Evolutionary conservation across 2,329 filamentous ascomycete genomes (phyloP).

Genomic region (Ambrosiella xylebori): DNA sequence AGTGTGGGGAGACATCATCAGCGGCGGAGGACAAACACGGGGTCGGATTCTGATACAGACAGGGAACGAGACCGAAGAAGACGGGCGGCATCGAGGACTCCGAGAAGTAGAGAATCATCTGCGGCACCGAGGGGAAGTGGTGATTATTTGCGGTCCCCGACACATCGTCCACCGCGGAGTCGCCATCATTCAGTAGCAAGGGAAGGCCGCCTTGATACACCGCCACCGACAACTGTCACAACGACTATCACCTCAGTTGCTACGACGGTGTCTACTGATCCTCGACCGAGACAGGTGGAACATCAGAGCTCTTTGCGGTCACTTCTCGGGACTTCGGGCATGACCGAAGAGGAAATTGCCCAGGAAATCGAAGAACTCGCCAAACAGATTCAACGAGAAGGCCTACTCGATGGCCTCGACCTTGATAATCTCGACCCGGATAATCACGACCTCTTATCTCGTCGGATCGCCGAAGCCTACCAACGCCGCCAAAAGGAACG

Average conservation of each 20-base stretch:
- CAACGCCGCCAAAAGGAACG: constrained; percentile 51
- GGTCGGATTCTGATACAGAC: constrained; percentile 9
- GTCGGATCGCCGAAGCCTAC: constrained; percentile 80
- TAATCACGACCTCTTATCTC: constrained; percentile 78
- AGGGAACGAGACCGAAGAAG: constrained; percentile 15
- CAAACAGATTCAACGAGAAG: constrained; percentile 74
- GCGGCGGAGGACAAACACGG: constrained; percentile 7
- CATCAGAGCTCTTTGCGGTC: constrained; percentile 82
- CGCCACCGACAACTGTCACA: neutral
- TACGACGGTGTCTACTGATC: constrained; percentile 8
- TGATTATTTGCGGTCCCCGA: constrained; percentile 22
- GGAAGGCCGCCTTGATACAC: neutral
- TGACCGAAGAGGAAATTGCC: constrained; percentile 63
- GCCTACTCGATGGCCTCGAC: constrained; percentile 73
- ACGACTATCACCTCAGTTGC: neutral
- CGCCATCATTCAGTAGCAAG: constrained; percentile 3
- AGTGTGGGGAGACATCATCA: constrained; percentile 4
- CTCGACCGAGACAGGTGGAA: constrained; percentile 44
- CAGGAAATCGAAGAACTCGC: constrained; percentile 82
- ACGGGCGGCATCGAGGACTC: constrained; percentile 16
- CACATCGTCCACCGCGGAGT: constrained; percentile 14
- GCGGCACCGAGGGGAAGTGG: constrained; percentile 15
- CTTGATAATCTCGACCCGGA: constrained; percentile 68
- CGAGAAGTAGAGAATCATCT: constrained; percentile 9
- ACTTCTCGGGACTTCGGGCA: constrained; percentile 61